phyloP scores from a whole-genome alignment of 768 basidiomycete species.

The Termitomyces sp. region DNA sequence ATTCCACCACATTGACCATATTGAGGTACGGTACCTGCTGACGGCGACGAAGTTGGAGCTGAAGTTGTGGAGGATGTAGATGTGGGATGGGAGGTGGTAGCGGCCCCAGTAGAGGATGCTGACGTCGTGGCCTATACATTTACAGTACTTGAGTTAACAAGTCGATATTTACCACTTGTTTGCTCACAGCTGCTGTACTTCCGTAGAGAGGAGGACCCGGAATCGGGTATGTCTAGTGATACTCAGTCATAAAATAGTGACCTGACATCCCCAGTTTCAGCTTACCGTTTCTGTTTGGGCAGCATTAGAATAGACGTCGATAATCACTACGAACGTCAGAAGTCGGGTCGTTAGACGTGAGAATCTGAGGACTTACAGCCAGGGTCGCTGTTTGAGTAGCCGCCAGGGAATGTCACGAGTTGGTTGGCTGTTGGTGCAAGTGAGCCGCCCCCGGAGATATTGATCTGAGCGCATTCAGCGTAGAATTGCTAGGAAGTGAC shows the following conservation, averaged over 20 bases:
- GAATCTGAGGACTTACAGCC: slow-evolving; percentile 25
- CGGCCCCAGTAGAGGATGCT: slow-evolving; percentile 1
- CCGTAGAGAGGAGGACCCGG: slow-evolving; percentile 45
- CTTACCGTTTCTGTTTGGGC: slow-evolving; percentile 25
- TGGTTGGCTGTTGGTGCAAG: slow-evolving; percentile 33
- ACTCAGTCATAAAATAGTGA: not conserved
- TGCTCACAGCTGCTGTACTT: slow-evolving; percentile 1
- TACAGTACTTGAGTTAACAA: not conserved
- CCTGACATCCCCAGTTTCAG: too few relatives aligned
- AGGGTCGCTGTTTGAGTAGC: slow-evolving; percentile 35
- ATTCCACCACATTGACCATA: slow-evolving; percentile 40
- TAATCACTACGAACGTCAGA: slow-evolving; percentile 24
- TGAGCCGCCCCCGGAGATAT: slow-evolving; percentile 35
- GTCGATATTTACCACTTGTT: not conserved
- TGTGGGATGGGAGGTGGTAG: not conserved
- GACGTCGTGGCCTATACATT: not conserved
- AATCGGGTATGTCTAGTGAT: slow-evolving; percentile 25
- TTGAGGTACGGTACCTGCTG: slow-evolving; percentile 26
- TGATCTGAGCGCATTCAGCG: slow-evolving; percentile 48
- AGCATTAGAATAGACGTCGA: slow-evolving; percentile 34
- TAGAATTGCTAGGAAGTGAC: slow-evolving; percentile 51
- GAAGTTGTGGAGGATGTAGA: slow-evolving; percentile 1
- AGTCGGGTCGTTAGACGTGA: not conserved
- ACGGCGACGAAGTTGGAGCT: slow-evolving; percentile 11
- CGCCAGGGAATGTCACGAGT: slow-evolving; percentile 45